A percentile compares a stretch with the other conserved stretches of the same genome.
These are phyloP conservation scores for Apiospora sp. DNA, from an alignment of 2,329 filamentous ascomycete genomes.

Conservation along the genomic window DNA sequence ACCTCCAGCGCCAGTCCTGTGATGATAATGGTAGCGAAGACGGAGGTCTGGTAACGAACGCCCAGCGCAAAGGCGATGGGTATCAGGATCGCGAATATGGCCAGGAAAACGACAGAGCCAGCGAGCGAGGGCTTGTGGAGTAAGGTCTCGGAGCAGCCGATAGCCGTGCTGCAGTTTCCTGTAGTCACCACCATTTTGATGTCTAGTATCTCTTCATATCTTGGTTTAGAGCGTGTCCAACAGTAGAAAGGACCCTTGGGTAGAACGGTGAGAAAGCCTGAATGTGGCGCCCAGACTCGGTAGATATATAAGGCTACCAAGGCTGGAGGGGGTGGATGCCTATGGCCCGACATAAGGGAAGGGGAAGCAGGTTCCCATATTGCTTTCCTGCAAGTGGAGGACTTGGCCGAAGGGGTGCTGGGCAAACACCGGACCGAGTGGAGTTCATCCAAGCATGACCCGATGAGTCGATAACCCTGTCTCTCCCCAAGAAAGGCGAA, in stretches of 20 bases:
- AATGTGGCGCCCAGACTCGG: slow-evolving; percentile 11
- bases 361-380: neutral
- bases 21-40: slow-evolving; percentile 51
- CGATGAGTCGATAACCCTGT: slow-evolving; percentile 11
- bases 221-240: slow-evolving; percentile 1
- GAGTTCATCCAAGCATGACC: slow-evolving; percentile 17
- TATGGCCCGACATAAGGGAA: slow-evolving; percentile 9
- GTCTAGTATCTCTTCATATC: neutral
- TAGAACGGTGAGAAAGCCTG: neutral
- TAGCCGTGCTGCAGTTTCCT: slow-evolving; percentile 23
- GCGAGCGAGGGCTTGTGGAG: slow-evolving; percentile 44
- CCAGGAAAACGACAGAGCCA: slow-evolving; percentile 52
- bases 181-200: slow-evolving; percentile 7
- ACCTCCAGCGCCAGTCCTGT: slow-evolving; percentile 53
- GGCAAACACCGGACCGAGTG: slow-evolving; percentile 23
- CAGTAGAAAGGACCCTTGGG: slow-evolving; percentile 2
- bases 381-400: neutral
- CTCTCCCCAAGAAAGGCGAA: slow-evolving; percentile 7
- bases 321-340: neutral
- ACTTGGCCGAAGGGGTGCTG: slow-evolving; percentile 1
- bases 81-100: slow-evolving; percentile 49
- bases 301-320: slow-evolving; percentile 7
- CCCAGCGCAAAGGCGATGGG: slow-evolving; percentile 49
- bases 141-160: slow-evolving; percentile 13
- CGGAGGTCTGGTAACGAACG: slow-evolving; percentile 47